phyloP scores from a whole-genome alignment of 495 filamentous ascomycete species.

The Penicillium fimorum region DNA sequence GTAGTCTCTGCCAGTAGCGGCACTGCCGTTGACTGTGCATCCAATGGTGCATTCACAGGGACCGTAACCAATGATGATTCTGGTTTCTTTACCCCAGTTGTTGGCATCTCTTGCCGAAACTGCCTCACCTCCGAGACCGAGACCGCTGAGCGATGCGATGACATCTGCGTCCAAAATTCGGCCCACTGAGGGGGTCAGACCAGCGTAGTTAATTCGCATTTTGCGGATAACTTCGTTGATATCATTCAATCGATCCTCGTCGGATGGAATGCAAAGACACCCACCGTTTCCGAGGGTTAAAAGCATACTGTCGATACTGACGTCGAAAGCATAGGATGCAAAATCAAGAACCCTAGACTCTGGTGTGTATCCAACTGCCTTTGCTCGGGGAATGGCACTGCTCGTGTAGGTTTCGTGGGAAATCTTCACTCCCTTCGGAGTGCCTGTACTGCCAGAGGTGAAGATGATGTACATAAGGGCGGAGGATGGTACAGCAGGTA shows the following conservation, averaged over 20 bases:
- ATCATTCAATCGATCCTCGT: slow-evolving; percentile 50
- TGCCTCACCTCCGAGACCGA: slow-evolving; percentile 54
- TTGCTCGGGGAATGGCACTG: slow-evolving; percentile 36
- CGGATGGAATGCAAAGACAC: slow-evolving; percentile 51
- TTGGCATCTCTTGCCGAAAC: slow-evolving; percentile 39
- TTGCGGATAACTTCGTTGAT: slow-evolving; percentile 45
- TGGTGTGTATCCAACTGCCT: slow-evolving; percentile 36
- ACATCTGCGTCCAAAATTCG: slow-evolving; percentile 42
- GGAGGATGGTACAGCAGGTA: slow-evolving; percentile 30
- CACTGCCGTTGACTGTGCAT: slow-evolving; percentile 45
- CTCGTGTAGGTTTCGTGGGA: slow-evolving; percentile 48
- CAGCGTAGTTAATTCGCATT: slow-evolving; percentile 46
- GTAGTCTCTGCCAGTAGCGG: slow-evolving; percentile 39
- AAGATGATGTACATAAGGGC: slow-evolving; percentile 47
- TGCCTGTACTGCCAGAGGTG: slow-evolving; percentile 55
- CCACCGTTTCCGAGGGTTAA: slow-evolving; percentile 44
- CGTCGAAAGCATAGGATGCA: slow-evolving; percentile 50
- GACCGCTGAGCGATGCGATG: slow-evolving; percentile 44
- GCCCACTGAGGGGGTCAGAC: slow-evolving; percentile 52
- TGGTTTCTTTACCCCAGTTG: slow-evolving; percentile 38
- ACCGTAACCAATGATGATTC: slow-evolving; percentile 52
- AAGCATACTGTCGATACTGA: slow-evolving; percentile 47
- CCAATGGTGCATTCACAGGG: slow-evolving; percentile 50
- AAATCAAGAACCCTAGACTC: slow-evolving; percentile 44
- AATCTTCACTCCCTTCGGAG: slow-evolving; percentile 55